A percentile compares a stretch with the other conserved stretches of the same genome.
Conservation (phyloP, 192 early-diverging fungal species). For the Gamsiella multidivaricata region DNA sequence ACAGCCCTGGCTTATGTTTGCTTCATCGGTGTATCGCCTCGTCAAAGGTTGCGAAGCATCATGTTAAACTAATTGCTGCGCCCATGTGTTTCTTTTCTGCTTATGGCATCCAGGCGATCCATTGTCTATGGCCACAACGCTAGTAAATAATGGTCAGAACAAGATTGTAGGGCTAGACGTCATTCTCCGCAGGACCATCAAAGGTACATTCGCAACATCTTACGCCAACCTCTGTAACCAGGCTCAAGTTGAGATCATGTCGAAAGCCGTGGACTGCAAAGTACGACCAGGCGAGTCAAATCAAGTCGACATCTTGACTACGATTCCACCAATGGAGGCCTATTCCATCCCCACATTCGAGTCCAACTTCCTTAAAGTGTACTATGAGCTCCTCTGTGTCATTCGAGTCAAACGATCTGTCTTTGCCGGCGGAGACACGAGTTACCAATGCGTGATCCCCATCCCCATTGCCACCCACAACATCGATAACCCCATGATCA, state of each 20-base stretch:
- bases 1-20: not conserved
- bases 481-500: constrained; percentile 45
- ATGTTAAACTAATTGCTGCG: no score
- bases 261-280: constrained; percentile 43
- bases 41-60: no score
- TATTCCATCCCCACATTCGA: constrained; percentile 43
- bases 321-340: constrained; percentile 33
- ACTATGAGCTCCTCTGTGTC: constrained; percentile 38
- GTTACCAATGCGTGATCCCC: constrained; percentile 29
- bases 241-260: constrained; percentile 36
- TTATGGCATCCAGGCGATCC: constrained; percentile 30
- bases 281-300: constrained; percentile 40
- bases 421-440: constrained; percentile 45
- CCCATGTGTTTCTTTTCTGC: not conserved
- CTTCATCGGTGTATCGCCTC: not conserved
- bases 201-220: constrained; percentile 23
- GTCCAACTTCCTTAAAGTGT: constrained; percentile 53
- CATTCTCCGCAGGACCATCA: constrained; percentile 36
- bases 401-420: constrained; percentile 43
- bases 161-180: constrained; percentile 41
- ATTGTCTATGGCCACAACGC: constrained; percentile 37
- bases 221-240: constrained; percentile 47
- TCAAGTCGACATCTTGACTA: constrained; percentile 44
- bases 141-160: constrained; percentile 38
- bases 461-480: constrained; percentile 49